These are phyloP conservation scores for Alternaria brassicicola DNA, from an alignment of 2,329 filamentous ascomycete species.

Conservation along the genomic window DNA sequence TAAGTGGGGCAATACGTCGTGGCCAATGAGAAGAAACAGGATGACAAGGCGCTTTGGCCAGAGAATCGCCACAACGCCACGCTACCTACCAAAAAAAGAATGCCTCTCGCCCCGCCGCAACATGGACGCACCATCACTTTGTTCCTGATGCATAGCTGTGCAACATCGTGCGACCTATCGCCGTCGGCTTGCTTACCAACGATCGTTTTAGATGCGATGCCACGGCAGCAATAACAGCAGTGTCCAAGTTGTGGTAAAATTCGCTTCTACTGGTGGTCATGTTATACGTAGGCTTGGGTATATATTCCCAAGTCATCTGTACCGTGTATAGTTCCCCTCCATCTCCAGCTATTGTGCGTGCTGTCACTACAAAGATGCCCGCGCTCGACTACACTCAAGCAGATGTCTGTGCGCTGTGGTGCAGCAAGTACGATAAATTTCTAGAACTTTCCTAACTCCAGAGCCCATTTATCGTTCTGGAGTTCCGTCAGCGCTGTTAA, in stretches of 20 bases:
- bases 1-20: neutral
- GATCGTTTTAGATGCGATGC: neutral
- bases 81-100: too few relatives aligned
- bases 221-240: neutral
- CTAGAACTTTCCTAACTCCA: neutral
- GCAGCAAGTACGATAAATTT: neutral
- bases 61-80: neutral
- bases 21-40: neutral
- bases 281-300: neutral
- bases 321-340: neutral
- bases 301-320: neutral
- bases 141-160: neutral
- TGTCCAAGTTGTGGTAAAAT: neutral
- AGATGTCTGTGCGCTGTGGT: neutral
- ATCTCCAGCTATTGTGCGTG: neutral
- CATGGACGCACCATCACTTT: neutral
- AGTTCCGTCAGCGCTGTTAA: neutral
- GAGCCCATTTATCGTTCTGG: neutral
- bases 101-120: neutral
- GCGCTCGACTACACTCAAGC: neutral
- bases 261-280: neutral
- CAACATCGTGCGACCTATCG: neutral
- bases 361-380: neutral
- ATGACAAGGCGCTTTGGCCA: neutral
- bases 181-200: neutral